Evolutionary conservation across 176 grass and related monocot species (phyloP).

Genomic region (Aegilops longissima): DNA sequence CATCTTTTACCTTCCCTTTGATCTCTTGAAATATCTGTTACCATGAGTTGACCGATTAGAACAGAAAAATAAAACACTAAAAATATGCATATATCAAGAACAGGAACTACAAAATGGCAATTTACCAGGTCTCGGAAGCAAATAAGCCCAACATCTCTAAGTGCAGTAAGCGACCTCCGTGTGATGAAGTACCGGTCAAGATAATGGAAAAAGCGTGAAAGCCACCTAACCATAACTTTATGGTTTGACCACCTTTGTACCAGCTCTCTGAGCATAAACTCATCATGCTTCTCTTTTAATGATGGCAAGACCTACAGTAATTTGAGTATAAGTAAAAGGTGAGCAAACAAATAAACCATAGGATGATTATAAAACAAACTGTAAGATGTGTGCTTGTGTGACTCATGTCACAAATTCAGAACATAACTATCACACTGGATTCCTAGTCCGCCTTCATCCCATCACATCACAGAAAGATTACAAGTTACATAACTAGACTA

Average conservation of each 20-base stretch:
- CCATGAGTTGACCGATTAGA: constrained; percentile 1
- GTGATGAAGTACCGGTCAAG: constrained; percentile 92
- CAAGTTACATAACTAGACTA: not conserved
- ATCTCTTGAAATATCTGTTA: constrained; percentile 90
- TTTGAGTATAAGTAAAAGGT: not conserved
- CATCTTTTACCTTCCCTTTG: constrained; percentile 81
- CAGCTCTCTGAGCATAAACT: constrained; percentile 89
- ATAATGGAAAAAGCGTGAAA: constrained; percentile 87
- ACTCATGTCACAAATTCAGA: not conserved
- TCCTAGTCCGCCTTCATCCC: not conserved
- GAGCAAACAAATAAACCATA: not conserved
- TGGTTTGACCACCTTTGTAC: constrained; percentile 90
- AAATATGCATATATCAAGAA: not conserved
- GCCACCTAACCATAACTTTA: constrained; percentile 93
- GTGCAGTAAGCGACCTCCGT: constrained; percentile 58
- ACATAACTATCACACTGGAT: not conserved
- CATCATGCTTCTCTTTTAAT: constrained; percentile 85
- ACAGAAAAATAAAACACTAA: not conserved
- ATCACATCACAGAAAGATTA: not conserved
- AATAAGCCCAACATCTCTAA: constrained; percentile 79
- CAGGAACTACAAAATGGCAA: not conserved
- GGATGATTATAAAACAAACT: not conserved
- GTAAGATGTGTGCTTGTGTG: not conserved
- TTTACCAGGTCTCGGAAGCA: constrained; percentile 82
- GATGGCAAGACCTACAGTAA: constrained; percentile 76